Base-by-base conservation (phyloP, 768 basidiomycete species). In the Stropharia rugosoannulata region DNA sequence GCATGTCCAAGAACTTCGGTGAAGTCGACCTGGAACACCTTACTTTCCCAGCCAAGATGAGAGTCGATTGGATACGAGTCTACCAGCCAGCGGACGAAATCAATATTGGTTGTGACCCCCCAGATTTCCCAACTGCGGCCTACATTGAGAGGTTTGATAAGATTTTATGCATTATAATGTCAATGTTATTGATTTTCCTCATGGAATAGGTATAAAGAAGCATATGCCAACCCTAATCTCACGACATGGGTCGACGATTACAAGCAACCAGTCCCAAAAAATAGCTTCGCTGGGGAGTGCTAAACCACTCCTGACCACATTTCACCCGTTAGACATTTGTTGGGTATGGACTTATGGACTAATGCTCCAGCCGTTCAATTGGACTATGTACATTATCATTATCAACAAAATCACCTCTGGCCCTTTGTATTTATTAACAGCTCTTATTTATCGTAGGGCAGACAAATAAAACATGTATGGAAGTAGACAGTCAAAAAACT, bases 101-200 rank as follows among this genome's bases (percentile, higher is more conserved):
- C 55, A 95, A 94, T 67, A 78, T 93, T 49, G 94, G 95, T 13
- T 98, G 95, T 66, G 86, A 90, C 66, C 95, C 95, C 11, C 65
- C 72, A 43, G 80, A 83, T 42, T 89, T 81, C 68, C 95, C 96
- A 1, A 98, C 96, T 0, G 71, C 80, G 48, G 78, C 79, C 11
- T 98, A 98, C 68, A 98, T 96, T 68, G 73, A 87, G 46, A 69
- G 82, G 82, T 89, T 60, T 51, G 81, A 32, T 48, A 36, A n/a
- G n/a, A 3, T 11, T 37, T 45, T 35, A 19, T 49, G 42, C 39
- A 25, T 16, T 43, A 12, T 2, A 25, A 3, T 11, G 13, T 25
- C 10, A 18, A 16, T 12, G 45, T 10, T 36, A 10, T 41, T 49
- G 16, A 44, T 43, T 59, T 3, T 58, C 49, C n/a, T 36, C 27